Evolutionary conservation across 345 rosid species (phyloP).

Genomic region (Salix exigua): DNA sequence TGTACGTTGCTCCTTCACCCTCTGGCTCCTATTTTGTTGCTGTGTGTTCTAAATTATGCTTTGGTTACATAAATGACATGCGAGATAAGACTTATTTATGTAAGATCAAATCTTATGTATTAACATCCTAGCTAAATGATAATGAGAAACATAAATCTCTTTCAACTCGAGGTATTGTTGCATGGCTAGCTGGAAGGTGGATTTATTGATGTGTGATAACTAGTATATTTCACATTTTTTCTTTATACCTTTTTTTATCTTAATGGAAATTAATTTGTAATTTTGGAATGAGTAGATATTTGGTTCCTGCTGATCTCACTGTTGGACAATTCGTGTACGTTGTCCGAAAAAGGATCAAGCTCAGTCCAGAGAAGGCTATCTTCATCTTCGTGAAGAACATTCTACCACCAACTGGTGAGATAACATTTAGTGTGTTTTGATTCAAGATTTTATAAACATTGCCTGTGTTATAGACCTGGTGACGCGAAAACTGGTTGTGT

Average conservation of each 20-base stretch:
- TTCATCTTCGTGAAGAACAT: constrained; percentile 73
- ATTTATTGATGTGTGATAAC: background rate
- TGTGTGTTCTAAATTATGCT: no score
- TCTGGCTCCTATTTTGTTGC: no score
- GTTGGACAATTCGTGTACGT: constrained; percentile 84
- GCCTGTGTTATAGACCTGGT: background rate
- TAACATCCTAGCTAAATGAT: background rate
- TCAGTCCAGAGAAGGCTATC: constrained; percentile 82
- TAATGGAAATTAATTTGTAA: background rate
- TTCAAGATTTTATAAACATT: background rate
- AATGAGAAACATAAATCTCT: background rate
- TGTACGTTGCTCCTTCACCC: no score
- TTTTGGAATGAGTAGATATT: constrained; percentile 40
- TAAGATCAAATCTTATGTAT: background rate
- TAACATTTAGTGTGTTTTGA: background rate
- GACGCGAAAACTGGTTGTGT: background rate
- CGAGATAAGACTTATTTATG: no score
- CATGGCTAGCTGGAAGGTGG: background rate
- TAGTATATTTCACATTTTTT: background rate
- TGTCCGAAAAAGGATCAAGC: constrained; percentile 86
- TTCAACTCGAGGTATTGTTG: background rate
- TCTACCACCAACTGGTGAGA: constrained; percentile 71
- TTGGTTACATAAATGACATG: no score
- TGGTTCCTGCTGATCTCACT: constrained; percentile 83
- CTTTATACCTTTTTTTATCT: background rate